Evolutionary conservation across 2,329 filamentous ascomycete species (phyloP), one percentile per base, ranked within the genome.

Genomic region (Botryotinia globosa): DNA sequence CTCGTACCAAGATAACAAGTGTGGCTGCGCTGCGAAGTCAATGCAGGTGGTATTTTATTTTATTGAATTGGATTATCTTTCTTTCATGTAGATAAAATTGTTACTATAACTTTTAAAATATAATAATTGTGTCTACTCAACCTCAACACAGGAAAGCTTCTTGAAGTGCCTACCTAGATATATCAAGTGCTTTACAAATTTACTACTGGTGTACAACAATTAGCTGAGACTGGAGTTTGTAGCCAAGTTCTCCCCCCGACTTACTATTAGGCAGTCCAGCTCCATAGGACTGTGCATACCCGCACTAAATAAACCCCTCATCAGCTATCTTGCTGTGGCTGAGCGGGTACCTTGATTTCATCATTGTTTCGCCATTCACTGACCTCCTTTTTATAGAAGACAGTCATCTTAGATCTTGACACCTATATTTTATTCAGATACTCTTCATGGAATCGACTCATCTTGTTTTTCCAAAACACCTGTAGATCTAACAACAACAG

Each of bases 261-360:
- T 54, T n/a, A n/a, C n/a, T n/a, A n/a, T n/a, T 54, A 20, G 51
- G 51, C n/a, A 56, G n/a, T n/a, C n/a, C n/a, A n/a, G n/a, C n/a
- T 56, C 14, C 51, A 56, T 9, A 18, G 51, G 51, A 56, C 51
- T 56, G 34, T 62, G 22, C 39, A n/a, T 29, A 63, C 9, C 37
- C 2, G 12, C 65, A 25, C 37, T 56, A 65, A 56, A 32, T 56
- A 65, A 56, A 32, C 69, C 61, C 69, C 69, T 65, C 69, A 66
- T 44, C 51, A 72, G 70, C 70, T 68, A 67, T 56, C 44, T 48
- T 32, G 51, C 63, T 72, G 70, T 72, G 70, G 70, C 70, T 72
- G 70, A 68, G 70, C 14, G n/a, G 25, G 44, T 12, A 54, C 65
- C 25, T 39, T 39, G 22, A 62, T 48, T 45, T 25, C 42, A 58